Conservation (phyloP, 257 asterid genomes). For the Nicotiana tabacum region DNA sequence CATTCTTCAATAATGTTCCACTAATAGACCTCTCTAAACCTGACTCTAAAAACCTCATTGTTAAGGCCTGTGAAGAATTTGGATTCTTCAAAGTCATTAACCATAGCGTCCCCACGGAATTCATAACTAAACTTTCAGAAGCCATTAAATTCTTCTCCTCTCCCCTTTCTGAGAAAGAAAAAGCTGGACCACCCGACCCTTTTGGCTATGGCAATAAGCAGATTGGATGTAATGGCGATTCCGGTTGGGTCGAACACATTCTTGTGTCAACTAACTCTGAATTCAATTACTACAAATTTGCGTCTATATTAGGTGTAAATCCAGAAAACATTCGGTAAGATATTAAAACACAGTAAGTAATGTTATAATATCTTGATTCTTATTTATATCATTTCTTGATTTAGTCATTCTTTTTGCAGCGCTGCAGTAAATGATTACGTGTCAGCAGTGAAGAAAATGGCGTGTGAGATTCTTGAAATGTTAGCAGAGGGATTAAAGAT, state of each 20-base stretch:
- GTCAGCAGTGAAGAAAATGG: conserved; percentile 47
- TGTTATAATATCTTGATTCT: not conserved
- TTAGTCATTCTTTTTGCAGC: not conserved
- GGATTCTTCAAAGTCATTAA: conserved; percentile 72
- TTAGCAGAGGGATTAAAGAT: conserved; percentile 52
- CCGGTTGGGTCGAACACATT: conserved; percentile 68
- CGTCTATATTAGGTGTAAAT: conserved; percentile 48
- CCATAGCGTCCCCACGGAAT: conserved; percentile 56
- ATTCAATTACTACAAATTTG: conserved; percentile 35
- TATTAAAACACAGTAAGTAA: not conserved
- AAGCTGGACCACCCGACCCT: conserved; percentile 65
- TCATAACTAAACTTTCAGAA: conserved; percentile 41
- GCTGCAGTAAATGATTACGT: conserved; percentile 35
- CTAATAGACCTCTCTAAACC: conserved; percentile 70
- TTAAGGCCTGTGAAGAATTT: conserved; percentile 71
- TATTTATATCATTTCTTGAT: too few species aligned
- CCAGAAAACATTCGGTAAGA: conserved; percentile 53
- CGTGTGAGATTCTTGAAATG: conserved; percentile 53
- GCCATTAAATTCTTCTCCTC: conserved; percentile 61
- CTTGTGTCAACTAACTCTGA: conserved; percentile 45
- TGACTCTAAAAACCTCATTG: conserved; percentile 51
- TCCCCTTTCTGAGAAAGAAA: conserved; percentile 42
- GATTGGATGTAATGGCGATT: conserved; percentile 60
- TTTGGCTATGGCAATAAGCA: conserved; percentile 68
- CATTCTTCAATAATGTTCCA: conserved; percentile 45